Evolutionary conservation across 768 basidiomycete genomes (phyloP).

Genomic region (Podaxis rugospora): DNA sequence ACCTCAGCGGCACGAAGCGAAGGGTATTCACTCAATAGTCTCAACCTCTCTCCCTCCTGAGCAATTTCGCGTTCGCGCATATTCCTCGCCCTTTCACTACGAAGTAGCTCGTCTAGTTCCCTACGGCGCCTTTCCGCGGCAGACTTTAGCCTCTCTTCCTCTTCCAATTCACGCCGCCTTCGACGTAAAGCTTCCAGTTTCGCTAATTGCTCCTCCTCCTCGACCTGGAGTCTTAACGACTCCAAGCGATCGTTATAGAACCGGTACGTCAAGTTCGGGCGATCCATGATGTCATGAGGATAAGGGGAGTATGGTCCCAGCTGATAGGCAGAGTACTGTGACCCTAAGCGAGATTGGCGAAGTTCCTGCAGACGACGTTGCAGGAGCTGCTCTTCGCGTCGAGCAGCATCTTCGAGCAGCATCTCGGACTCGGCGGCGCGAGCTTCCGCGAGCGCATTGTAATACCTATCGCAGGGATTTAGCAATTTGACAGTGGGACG

Average conservation of each 20-base stretch:
- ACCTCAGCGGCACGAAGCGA: background rate
- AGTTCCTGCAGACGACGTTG: constrained; percentile 20
- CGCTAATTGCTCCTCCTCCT: constrained; percentile 2
- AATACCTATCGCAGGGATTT: constrained; percentile 29
- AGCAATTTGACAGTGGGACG: constrained; percentile 3
- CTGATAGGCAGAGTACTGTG: constrained; percentile 4
- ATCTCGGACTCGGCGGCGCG: constrained; percentile 34
- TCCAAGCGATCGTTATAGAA: background rate
- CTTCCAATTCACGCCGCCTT: background rate
- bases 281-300: background rate
- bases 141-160: background rate
- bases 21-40: background rate
- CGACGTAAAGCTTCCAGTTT: background rate
- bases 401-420: constrained; percentile 27
- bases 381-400: constrained; percentile 27
- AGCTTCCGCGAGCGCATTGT: constrained; percentile 31
- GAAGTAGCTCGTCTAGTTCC: background rate
- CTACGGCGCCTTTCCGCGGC: background rate
- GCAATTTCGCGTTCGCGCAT: background rate
- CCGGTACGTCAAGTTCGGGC: too few relatives aligned
- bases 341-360: constrained; percentile 6
- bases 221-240: background rate
- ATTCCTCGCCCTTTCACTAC: background rate
- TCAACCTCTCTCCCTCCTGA: background rate
- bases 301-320: constrained; percentile 12